A percentile compares a stretch with the other conserved stretches of the same genome.
These are phyloP conservation scores for Avena insularis DNA, from an alignment of 176 grass and related monocot species.

Conservation along the genomic window DNA sequence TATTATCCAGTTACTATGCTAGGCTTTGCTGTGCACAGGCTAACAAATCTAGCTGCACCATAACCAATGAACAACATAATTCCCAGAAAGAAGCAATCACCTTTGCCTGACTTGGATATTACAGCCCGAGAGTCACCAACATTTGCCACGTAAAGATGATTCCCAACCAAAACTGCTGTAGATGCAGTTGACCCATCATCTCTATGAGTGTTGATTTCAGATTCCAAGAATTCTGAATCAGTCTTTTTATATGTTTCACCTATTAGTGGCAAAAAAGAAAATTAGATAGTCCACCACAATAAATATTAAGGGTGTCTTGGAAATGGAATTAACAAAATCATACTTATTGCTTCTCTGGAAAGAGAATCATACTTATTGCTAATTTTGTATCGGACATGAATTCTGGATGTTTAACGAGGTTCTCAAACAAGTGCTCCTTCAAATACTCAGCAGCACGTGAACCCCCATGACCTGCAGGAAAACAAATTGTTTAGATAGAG, in stretches of 20 bases:
- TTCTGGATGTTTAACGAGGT: constrained; percentile 84
- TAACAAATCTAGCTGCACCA: background rate
- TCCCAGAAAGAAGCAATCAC: constrained; percentile 49
- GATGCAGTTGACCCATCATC: constrained; percentile 98
- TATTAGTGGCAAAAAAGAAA: constrained; percentile 36
- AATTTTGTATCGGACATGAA: constrained; percentile 91
- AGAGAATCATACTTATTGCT: constrained; percentile 77
- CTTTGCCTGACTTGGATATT: constrained; percentile 95
- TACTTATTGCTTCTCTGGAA: constrained; percentile 51
- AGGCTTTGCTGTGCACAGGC: background rate
- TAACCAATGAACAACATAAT: constrained; percentile 29
- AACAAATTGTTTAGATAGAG: constrained; percentile 28
- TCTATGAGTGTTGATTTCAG: constrained; percentile 83
- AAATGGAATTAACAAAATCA: constrained; percentile 31
- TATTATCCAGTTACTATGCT: background rate
- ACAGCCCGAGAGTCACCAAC: constrained; percentile 98
- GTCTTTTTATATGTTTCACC: constrained; percentile 93
- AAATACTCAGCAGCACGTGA: constrained; percentile 99
- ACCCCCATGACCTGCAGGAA: constrained; percentile 85
- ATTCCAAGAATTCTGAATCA: constrained; percentile 87
- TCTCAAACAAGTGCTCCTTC: constrained; percentile 95
- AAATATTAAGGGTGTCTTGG: background rate
- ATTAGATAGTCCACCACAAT: constrained; percentile 27
- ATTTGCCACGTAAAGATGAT: constrained; percentile 90
- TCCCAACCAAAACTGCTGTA: constrained; percentile 82